Percentiles rank a stretch among this genome's conserved stretches.
Evolutionary conservation across 352 stramenopile genomes (phyloP).

Genomic region (Pythium brachiatum): DNA sequence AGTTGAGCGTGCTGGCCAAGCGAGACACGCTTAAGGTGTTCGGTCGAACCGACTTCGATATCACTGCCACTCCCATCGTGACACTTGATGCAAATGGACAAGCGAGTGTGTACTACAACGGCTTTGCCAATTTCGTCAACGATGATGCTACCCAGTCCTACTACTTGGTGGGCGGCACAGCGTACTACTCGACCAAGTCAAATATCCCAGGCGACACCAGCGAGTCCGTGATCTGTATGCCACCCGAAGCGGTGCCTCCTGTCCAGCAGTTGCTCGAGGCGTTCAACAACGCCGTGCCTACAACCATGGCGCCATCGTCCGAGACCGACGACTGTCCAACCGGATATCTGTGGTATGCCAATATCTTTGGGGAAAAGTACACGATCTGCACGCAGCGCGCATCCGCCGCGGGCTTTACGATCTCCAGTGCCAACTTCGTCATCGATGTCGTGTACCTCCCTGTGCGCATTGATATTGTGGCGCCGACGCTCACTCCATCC

Average conservation of each 20-base stretch:
- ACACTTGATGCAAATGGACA: no score
- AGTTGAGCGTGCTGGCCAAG: no score
- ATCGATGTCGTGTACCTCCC: slow-evolving; percentile 20
- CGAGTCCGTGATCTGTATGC: not conserved
- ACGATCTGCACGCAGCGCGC: slow-evolving; percentile 29
- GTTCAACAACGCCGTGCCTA: slow-evolving; percentile 28
- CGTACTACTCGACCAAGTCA: not conserved
- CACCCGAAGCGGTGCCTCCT: slow-evolving; percentile 16
- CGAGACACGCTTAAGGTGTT: no score
- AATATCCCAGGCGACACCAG: not conserved
- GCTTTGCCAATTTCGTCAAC: not conserved
- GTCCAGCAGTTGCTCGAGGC: slow-evolving; percentile 33
- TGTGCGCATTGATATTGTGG: slow-evolving; percentile 12
- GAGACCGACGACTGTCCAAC: slow-evolving; percentile 38
- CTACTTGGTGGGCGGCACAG: slow-evolving; percentile 31
- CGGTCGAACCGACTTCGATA: no score
- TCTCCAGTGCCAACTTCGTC: slow-evolving; percentile 38
- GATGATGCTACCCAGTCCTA: slow-evolving; percentile 21
- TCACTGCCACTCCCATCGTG: no score
- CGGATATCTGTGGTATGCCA: slow-evolving; percentile 35
- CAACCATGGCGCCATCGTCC: slow-evolving; percentile 34
- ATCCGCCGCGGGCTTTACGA: slow-evolving; percentile 7
- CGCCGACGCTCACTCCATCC: slow-evolving; percentile 19
- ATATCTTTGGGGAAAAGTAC: slow-evolving; percentile 42
- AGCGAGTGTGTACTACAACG: not conserved